Percentiles rank a stretch among this genome's conserved stretches.
These are phyloP conservation scores for Penicillium roqueforti DNA, from an alignment of 495 filamentous ascomycete species.

Conservation along the genomic window DNA sequence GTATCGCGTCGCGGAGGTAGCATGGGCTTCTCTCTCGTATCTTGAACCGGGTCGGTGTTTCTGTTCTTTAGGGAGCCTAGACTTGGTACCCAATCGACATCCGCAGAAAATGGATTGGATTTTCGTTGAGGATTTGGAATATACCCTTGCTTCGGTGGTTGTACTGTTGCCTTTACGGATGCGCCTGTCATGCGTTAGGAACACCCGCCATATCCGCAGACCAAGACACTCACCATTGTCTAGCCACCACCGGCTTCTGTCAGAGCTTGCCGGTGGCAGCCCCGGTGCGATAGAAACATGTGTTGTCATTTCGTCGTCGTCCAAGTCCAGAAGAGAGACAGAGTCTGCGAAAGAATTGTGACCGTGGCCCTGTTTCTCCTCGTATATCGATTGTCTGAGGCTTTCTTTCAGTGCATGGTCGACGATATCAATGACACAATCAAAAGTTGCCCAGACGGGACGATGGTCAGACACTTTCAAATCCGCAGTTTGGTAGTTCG, in stretches of 20 bases:
- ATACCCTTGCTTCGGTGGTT: slow-evolving; percentile 55
- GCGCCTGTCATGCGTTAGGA: slow-evolving; percentile 46
- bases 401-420: slow-evolving; percentile 67
- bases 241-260: slow-evolving; percentile 91
- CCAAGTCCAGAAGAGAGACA: slow-evolving; percentile 51
- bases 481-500: slow-evolving; percentile 71
- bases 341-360: slow-evolving; percentile 32
- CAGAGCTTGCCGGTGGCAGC: slow-evolving; percentile 85
- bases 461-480: slow-evolving; percentile 90
- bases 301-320: slow-evolving; percentile 70
- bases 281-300: slow-evolving; percentile 74
- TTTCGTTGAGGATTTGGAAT: slow-evolving; percentile 67
- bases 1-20: slow-evolving; percentile 15
- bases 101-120: slow-evolving; percentile 73
- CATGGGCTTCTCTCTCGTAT: slow-evolving; percentile 11
- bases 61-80: background rate
- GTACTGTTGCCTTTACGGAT: slow-evolving; percentile 66
- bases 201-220: background rate
- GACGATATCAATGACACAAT: slow-evolving; percentile 73
- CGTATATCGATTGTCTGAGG: slow-evolving; percentile 68
- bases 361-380: slow-evolving; percentile 58
- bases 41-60: background rate
- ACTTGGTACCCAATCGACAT: slow-evolving; percentile 65
- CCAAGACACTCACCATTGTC: slow-evolving; percentile 56
- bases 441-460: slow-evolving; percentile 85